phyloP scores from a whole-genome alignment of 305 asterid species.

The Caryopteris hybrid region DNA sequence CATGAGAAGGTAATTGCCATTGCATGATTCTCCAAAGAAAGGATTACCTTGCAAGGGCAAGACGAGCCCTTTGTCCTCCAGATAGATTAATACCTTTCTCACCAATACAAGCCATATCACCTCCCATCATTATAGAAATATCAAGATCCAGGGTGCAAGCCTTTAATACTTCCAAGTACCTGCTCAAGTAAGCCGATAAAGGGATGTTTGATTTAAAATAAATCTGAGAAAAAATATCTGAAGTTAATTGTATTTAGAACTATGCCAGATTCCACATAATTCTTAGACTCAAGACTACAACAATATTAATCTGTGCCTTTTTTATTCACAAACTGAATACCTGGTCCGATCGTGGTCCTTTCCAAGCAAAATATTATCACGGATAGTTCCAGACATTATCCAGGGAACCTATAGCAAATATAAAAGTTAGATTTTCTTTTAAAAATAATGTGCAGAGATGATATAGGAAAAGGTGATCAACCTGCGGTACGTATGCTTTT shows the following conservation, averaged over 20 bases:
- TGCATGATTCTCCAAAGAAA: conserved; percentile 2
- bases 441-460: conserved; percentile 10
- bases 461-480: conserved; percentile 23
- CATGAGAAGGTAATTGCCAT: background rate
- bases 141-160: conserved; percentile 76
- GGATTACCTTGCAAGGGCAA: conserved; percentile 81
- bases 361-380: conserved; percentile 88
- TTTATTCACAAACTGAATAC: conserved; percentile 28
- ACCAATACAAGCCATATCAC: conserved; percentile 85
- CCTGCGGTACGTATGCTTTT: conserved; percentile 92
- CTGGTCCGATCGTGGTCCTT: conserved; percentile 60
- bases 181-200: conserved; percentile 29
- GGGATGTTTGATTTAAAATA: background rate
- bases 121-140: conserved; percentile 82
- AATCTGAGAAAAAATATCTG: background rate
- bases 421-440: conserved; percentile 2
- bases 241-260: background rate
- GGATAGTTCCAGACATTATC: conserved; percentile 92
- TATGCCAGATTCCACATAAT: background rate
- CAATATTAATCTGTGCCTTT: background rate
- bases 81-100: conserved; percentile 92
- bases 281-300: background rate
- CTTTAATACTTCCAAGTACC: conserved; percentile 63
- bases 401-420: conserved; percentile 69
- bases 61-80: conserved; percentile 97